These are phyloP conservation scores for Mikania micrantha DNA, from an alignment of 129 eudicot genomes.

Conservation along the genomic window DNA sequence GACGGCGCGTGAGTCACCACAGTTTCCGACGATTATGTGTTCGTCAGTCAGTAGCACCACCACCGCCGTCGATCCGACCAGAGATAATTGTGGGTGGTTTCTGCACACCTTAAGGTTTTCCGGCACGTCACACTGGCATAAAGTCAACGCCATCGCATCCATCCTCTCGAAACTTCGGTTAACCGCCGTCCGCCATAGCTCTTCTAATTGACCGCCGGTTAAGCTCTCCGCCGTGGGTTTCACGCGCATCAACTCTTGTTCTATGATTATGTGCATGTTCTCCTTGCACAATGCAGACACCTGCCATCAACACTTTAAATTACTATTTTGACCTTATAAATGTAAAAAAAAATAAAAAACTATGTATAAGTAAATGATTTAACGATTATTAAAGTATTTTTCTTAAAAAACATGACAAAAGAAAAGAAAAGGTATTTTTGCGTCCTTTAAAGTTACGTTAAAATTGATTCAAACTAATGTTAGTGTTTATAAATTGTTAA, in stretches of 20 bases:
- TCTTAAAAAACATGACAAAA: too few relatives aligned
- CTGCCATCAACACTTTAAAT: constrained; percentile 15
- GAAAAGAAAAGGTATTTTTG: too few relatives aligned
- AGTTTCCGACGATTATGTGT: constrained; percentile 42
- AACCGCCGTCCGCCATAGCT: constrained; percentile 34
- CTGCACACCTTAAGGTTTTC: constrained; percentile 17
- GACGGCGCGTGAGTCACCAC: constrained; percentile 65
- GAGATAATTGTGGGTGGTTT: constrained; percentile 15
- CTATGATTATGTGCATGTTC: constrained; percentile 40
- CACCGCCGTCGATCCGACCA: constrained; percentile 48
- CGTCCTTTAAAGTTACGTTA: too few relatives aligned
- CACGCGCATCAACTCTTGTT: constrained; percentile 48
- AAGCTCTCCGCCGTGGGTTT: background rate
- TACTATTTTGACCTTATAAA: background rate
- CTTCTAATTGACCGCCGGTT: background rate
- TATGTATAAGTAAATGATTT: too few relatives aligned
- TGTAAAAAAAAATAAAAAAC: too few relatives aligned
- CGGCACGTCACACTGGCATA: constrained; percentile 28
- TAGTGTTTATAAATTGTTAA: too few relatives aligned
- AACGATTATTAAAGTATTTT: too few relatives aligned
- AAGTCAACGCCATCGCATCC: constrained; percentile 36
- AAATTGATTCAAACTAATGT: too few relatives aligned
- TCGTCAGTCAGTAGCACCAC: constrained; percentile 29
- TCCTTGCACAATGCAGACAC: constrained; percentile 51
- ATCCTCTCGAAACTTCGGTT: constrained; percentile 34